Percentiles rank a stretch among this genome's conserved stretches.
phyloP scores from a whole-genome alignment of 164 flowering plant species.

The Chloranthus sessilifolius region DNA sequence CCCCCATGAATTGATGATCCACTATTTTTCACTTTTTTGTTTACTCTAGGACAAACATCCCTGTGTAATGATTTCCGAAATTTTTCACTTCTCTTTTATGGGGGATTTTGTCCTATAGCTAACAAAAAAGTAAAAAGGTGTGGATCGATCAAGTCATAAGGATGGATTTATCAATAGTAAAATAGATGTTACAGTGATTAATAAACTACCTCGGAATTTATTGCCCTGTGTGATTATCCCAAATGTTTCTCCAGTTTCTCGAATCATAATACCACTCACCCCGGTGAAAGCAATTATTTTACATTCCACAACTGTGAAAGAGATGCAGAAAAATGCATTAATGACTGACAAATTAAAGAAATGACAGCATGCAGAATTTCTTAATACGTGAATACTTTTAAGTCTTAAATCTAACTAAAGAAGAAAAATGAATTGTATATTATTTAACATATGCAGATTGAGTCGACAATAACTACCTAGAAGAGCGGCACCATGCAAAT shows the following conservation, averaged over 20 bases:
- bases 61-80: no score
- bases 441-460: not conserved
- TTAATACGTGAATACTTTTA: no score
- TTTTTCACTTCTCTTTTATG: no score
- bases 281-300: conserved; percentile 50
- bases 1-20: no score
- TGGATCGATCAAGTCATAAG: no score
- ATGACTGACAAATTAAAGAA: not conserved
- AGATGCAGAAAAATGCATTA: not conserved
- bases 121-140: no score
- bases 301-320: conserved; percentile 64
- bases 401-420: no score
- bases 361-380: not conserved
- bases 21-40: no score
- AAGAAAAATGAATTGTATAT: no score
- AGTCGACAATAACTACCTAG: conserved; percentile 32
- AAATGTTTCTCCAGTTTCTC: conserved; percentile 88
- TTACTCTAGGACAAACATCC: no score
- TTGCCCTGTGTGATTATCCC: conserved; percentile 69
- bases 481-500: conserved; percentile 81
- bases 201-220: conserved; percentile 56
- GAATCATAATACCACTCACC: conserved; percentile 72
- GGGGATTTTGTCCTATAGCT: no score
- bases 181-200: not conserved
- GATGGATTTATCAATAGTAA: no score